phyloP scores from a whole-genome alignment of 192 early-diverging fungal genomes.

The Helicostylum pulchrum region DNA sequence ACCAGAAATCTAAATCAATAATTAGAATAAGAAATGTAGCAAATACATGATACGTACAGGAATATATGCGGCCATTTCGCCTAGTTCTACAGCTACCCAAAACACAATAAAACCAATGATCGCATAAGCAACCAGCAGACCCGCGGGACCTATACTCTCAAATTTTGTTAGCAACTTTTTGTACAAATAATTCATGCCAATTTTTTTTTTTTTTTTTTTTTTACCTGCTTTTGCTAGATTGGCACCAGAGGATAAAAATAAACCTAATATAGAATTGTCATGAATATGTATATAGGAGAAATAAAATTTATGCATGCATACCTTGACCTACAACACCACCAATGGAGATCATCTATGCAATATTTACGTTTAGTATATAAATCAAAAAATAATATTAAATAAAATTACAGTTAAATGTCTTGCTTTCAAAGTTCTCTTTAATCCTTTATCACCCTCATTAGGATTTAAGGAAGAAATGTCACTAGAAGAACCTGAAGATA shows the following conservation, averaged over 20 bases:
- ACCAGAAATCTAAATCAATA: slow-evolving; percentile 75
- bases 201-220: slow-evolving; percentile 45
- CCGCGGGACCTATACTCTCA: slow-evolving; percentile 52
- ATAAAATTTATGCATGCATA: neutral
- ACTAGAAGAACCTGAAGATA: too few species aligned
- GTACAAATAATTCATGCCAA: too few species aligned
- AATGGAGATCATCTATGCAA: slow-evolving; percentile 54
- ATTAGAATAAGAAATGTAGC: slow-evolving; percentile 71
- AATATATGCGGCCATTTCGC: slow-evolving; percentile 66
- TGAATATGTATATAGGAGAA: neutral
- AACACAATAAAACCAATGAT: slow-evolving; percentile 71
- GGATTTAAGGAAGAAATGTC: too few species aligned
- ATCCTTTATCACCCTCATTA: slow-evolving; percentile 23
- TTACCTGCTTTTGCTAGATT: slow-evolving; percentile 70
- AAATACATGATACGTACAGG: slow-evolving; percentile 58
- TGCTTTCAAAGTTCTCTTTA: slow-evolving; percentile 63
- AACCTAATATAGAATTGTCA: slow-evolving; percentile 8
- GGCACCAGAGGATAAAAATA: slow-evolving; percentile 77
- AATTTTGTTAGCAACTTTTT: too few species aligned
- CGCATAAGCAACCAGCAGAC: slow-evolving; percentile 70
- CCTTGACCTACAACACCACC: slow-evolving; percentile 76
- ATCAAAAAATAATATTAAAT: neutral
- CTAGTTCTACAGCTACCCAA: slow-evolving; percentile 66
- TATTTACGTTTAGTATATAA: neutral
- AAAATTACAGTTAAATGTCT: slow-evolving; percentile 64